These are phyloP conservation scores for Logfia minima DNA, from an alignment of 129 eudicot species.

Conservation along the genomic window DNA sequence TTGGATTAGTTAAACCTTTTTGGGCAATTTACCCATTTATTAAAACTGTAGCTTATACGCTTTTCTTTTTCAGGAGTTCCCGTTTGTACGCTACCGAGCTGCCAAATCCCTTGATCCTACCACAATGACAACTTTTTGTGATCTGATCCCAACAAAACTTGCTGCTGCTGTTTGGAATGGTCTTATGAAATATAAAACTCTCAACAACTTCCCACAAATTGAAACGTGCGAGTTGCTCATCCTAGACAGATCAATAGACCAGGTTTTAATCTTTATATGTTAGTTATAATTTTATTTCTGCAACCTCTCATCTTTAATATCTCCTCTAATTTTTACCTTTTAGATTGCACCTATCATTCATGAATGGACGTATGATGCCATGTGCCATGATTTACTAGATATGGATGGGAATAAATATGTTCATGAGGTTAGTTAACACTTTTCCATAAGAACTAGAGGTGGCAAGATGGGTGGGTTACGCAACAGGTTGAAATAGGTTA, in stretches of 20 bases:
- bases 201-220: slow-evolving; percentile 68
- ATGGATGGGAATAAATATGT: slow-evolving; percentile 95
- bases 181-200: slow-evolving; percentile 68
- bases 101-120: slow-evolving; percentile 86
- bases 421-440: slow-evolving; percentile 58
- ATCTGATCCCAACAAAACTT: slow-evolving; percentile 86
- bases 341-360: slow-evolving; percentile 95
- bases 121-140: slow-evolving; percentile 88
- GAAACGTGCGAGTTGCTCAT: slow-evolving; percentile 95
- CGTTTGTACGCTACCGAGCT: slow-evolving; percentile 88
- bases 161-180: slow-evolving; percentile 92
- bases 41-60: slow-evolving; percentile 1
- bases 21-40: not conserved
- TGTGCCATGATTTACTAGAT: slow-evolving; percentile 84
- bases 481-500: not conserved
- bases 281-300: slow-evolving; percentile 9
- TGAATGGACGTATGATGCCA: slow-evolving; percentile 99
- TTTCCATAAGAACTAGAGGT: slow-evolving; percentile 2
- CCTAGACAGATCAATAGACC: slow-evolving; percentile 86
- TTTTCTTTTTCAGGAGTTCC: slow-evolving; percentile 64
- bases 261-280: slow-evolving; percentile 45
- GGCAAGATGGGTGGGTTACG: slow-evolving; percentile 7
- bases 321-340: slow-evolving; percentile 4
- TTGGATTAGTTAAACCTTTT: too few relatives aligned
- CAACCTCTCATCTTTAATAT: slow-evolving; percentile 8